Conservation (phyloP, 1,284 basidiomycete genomes). For the Malassezia nana region DNA sequence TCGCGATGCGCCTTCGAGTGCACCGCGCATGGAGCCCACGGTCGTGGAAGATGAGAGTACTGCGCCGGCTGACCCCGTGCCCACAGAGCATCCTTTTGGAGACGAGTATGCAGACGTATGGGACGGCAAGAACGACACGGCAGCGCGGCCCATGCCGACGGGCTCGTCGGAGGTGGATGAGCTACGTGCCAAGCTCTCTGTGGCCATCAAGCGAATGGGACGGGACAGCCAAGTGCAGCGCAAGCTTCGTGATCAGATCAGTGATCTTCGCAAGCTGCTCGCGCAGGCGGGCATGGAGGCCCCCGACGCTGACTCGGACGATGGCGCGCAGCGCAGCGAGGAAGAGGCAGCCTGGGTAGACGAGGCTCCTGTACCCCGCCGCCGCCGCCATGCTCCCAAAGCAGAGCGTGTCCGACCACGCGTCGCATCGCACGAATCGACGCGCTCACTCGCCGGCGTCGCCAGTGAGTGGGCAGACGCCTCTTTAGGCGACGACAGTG, state of each 20-base stretch:
- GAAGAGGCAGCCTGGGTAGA: constrained; percentile 26
- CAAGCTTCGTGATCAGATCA: constrained; percentile 34
- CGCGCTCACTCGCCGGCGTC: neutral
- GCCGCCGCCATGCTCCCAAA: constrained; percentile 15
- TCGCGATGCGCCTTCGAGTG: constrained; percentile 11
- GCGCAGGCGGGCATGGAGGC: constrained; percentile 29
- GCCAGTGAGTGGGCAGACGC: constrained; percentile 15
- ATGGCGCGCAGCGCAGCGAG: no score
- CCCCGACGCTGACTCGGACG: constrained; percentile 17
- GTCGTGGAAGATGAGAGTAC: neutral
- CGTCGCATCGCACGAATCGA: neutral
- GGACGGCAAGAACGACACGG: no score
- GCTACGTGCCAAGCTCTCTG: constrained; percentile 34
- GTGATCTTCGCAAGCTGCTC: constrained; percentile 30
- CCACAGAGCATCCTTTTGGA: neutral
- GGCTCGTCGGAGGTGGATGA: constrained; percentile 24
- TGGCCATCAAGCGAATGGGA: constrained; percentile 38
- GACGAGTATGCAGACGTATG: neutral
- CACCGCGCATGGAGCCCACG: neutral
- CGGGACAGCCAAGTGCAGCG: constrained; percentile 40
- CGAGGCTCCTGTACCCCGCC: constrained; percentile 24
- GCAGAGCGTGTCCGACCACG: constrained; percentile 18
- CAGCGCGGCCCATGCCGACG: neutral
- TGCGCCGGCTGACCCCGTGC: neutral
- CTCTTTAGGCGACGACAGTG: constrained; percentile 13